These are phyloP conservation scores for Fraxinus greggii DNA, from an alignment of 305 asterid species.

Conservation along the genomic window DNA sequence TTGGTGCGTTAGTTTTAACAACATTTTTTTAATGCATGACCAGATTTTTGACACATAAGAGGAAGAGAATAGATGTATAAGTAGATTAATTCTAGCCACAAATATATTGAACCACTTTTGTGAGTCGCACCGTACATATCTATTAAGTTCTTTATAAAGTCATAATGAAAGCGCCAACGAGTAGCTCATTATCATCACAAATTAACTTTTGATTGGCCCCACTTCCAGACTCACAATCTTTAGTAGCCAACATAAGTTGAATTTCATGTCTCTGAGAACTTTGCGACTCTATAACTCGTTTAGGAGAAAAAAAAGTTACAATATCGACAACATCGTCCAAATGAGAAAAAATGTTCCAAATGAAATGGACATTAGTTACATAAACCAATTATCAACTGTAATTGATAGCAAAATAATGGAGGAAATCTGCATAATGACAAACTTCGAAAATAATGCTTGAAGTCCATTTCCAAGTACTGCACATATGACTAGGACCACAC, in stretches of 20 bases:
- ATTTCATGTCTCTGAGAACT: neutral
- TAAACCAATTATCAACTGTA: neutral
- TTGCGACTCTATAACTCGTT: neutral
- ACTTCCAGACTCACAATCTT: neutral
- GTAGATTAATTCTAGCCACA: neutral
- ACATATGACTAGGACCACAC: neutral
- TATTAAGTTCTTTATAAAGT: too few relatives aligned
- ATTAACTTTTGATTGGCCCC: neutral
- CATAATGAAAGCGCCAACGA: neutral
- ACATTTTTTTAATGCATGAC: too few relatives aligned
- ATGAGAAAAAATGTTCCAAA: neutral
- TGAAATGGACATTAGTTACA: neutral
- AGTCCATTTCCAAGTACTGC: neutral
- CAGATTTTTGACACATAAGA: too few relatives aligned
- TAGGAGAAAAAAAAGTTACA: neutral
- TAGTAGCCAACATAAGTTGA: neutral
- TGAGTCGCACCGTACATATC: too few relatives aligned
- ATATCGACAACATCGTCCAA: neutral
- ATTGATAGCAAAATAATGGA: neutral
- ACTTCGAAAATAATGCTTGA: neutral
- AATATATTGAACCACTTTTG: too few relatives aligned
- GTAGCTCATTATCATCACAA: neutral
- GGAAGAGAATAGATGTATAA: too few relatives aligned
- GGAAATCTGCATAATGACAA: neutral
- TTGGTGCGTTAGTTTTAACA: too few relatives aligned